phyloP scores from a whole-genome alignment of 352 stramenopile genomes.

The Heterotrichella gracilis region DNA sequence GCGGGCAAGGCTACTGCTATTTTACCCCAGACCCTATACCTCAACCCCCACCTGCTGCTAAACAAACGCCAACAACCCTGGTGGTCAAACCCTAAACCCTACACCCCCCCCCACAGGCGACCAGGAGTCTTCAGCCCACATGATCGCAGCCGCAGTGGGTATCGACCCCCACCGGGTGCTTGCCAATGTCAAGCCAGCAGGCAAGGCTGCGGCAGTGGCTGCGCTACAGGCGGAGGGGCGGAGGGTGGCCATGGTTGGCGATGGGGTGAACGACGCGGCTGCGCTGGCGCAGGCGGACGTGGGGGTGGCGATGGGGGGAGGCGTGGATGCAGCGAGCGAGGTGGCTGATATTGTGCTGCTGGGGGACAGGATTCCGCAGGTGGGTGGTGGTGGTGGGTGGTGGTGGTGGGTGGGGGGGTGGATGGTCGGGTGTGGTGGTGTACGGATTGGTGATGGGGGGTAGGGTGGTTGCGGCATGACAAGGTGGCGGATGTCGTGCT shows the following conservation, averaged over 20 bases:
- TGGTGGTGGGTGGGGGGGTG: too few relatives aligned
- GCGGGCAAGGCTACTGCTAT: too few relatives aligned
- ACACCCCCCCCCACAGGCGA: too few relatives aligned
- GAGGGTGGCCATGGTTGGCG: slow-evolving; percentile 47
- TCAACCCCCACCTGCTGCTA: too few relatives aligned
- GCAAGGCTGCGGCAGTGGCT: slow-evolving; percentile 52
- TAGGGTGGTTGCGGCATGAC: too few relatives aligned
- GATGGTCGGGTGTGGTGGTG: too few relatives aligned
- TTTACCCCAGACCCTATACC: too few relatives aligned
- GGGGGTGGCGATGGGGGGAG: slow-evolving; percentile 63
- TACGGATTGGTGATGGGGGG: too few relatives aligned
- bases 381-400: too few relatives aligned
- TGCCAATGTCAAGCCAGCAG: slow-evolving; percentile 47
- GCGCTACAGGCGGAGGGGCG: slow-evolving; percentile 30
- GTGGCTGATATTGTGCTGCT: slow-evolving; percentile 64
- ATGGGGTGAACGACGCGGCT: slow-evolving; percentile 88
- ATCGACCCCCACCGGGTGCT: slow-evolving; percentile 33
- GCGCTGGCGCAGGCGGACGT: slow-evolving; percentile 76
- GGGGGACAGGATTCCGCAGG: too few relatives aligned
- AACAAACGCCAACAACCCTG: too few relatives aligned
- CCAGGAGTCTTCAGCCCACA: slow-evolving; percentile 41
- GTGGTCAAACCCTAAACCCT: too few relatives aligned
- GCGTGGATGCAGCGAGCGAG: slow-evolving; percentile 60
- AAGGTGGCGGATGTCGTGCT: slow-evolving; percentile 56
- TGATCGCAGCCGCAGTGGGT: slow-evolving; percentile 44